Base-by-base conservation (phyloP, 2,329 filamentous ascomycete species). In the Cordyceps cicadae region DNA sequence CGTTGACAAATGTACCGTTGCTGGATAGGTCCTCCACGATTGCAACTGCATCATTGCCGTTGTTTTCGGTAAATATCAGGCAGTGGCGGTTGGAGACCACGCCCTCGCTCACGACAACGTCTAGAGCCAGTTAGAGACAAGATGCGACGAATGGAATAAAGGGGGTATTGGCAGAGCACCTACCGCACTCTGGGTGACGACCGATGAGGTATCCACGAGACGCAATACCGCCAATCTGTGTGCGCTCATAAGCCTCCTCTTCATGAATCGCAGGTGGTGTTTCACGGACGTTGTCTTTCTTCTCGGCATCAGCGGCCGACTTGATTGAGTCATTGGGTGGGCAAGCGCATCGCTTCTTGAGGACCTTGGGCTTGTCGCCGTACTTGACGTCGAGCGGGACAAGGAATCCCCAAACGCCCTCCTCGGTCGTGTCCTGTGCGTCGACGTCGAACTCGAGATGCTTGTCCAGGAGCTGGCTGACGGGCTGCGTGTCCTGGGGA, bases 1-100 rank as follows among this genome's bases (percentile, higher is more conserved):
- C 92, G 69, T 97, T 97, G 67, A 99, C 88, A 70, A 92, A 99
- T 0, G 95, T 99, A 55, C 94, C 94, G 71, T 99, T 99, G 70
- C 87, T 94, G 7, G 94, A 99, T 21, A 97, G 77, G 72, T 99
- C 94, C 72, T 99, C 92, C 5, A 99, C 75, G 14, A 97, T 83
- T 9, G 91, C 93, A 48, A 85, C 81, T 65, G 79, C 82, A 72
- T 83, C 79, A 17, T 76, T 74, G 11, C 77, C 80, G 65, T 83
- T 83, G 63, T 83, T 83, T 69, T 85, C 81, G 24, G 76, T 79
- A 68, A 89, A 90, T 1, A 90, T 66, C 9, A 90, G 75, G 64
- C 87, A 90, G 72, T 92, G 89, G 4, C 92, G 84, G 70, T 97
- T 97, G 19, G 92, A 97, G 49, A 97, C 87, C 5, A 90, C 90